Evolutionary conservation across 345 rosid species (phyloP), one percentile per base, ranked within the genome.

Genomic region (Abelmoschus esculentus): DNA sequence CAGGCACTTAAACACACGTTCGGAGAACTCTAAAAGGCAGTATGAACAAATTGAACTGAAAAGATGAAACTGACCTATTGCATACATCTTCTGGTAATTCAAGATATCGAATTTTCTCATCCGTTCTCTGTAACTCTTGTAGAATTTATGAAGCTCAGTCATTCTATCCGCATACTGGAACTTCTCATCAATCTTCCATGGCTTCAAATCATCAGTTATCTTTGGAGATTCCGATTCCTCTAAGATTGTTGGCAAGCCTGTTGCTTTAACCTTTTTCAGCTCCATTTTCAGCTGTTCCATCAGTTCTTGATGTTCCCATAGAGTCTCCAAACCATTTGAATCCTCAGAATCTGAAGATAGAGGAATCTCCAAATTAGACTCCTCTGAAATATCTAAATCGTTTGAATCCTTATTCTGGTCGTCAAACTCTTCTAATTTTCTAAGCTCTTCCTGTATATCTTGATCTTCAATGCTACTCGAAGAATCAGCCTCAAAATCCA

Each of bases 251-350:
- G 92, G 88, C 63, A 95, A 85, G 53, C 96, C 90, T 6, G 86
- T 86, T 8, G 93, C 93, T 80, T 78, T 95, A 4, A 81, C 96
- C 78, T 89, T 95, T 74, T 86, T 90, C 77, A 95, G 78, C 81
- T 95, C 99, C 93, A 87, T 85, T 77, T 85, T 81, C 5, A 95
- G 87, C 73, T 91, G 99, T 61, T 95, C 99, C 74, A 95, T 84
- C 77, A 95, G 77, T 49, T 95, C 93, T 60, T 95, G 99, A 76
- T 91, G 99, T 73, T 91, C 99, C 97, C 96, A 90, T 73, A 86
- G 66, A 31, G 81, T 81, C 73, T 95, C 99, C 28, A 87, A 76
- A 40, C 80, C 83, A 17, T 67, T 77, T 32, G 83, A 29, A 61
- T 85, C 90, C 42, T 83, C 90, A 26, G 74, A 75, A 60, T 83